Evolutionary conservation across 805 yeast species (phyloP).

Genomic region (Candida piceae): DNA sequence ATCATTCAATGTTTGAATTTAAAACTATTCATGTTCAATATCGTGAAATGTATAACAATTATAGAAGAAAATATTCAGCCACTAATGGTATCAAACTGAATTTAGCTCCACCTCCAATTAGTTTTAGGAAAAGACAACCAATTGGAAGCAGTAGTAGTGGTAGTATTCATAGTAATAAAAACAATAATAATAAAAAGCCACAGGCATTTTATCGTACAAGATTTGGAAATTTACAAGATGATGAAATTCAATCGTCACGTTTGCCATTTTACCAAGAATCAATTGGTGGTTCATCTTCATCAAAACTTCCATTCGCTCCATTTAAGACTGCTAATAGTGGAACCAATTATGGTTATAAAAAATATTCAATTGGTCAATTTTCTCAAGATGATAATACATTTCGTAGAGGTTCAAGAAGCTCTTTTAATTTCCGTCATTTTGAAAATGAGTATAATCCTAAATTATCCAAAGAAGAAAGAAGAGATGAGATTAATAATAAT

Average conservation of each 20-base stretch:
- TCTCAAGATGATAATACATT: conserved; percentile 13
- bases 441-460: conserved; percentile 4
- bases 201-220: conserved; percentile 14
- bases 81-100: conserved; percentile 24
- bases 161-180: too few relatives aligned
- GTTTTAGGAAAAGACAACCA: conserved; percentile 42
- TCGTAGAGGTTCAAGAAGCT: conserved; percentile 11
- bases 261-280: too few relatives aligned
- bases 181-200: conserved; percentile 10
- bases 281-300: conserved; percentile 11
- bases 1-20: conserved; percentile 68
- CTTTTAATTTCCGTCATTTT: conserved; percentile 11
- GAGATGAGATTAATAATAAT: conserved; percentile 9
- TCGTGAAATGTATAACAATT: conserved; percentile 50
- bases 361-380: conserved; percentile 13
- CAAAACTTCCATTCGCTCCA: conserved; percentile 10
- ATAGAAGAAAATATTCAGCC: conserved; percentile 26
- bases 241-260: too few relatives aligned
- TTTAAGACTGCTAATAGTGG: conserved; percentile 6
- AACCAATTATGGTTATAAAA: not conserved
- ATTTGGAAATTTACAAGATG: conserved; percentile 16
- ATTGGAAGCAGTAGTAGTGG: conserved; percentile 4
- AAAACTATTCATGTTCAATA: conserved; percentile 84
- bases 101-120: conserved; percentile 81
- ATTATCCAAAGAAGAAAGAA: conserved; percentile 5